These are phyloP conservation scores for Ustilago nuda DNA, from an alignment of 1,284 basidiomycete species.

Conservation along the genomic window DNA sequence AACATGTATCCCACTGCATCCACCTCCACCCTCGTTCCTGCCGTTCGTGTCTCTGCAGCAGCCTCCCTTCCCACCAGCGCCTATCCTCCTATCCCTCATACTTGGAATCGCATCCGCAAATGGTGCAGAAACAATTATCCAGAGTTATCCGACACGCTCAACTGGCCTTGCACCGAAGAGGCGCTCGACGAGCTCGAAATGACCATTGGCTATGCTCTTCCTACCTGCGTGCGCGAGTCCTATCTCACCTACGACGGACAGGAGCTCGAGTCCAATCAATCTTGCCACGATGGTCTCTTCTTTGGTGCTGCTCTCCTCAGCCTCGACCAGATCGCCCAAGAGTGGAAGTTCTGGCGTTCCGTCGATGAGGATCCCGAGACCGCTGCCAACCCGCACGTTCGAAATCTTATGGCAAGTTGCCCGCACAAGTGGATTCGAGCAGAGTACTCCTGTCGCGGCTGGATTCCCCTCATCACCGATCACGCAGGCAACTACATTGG, in stretches of 20 bases:
- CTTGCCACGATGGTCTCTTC: slow-evolving; percentile 67
- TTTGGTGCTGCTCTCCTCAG: slow-evolving; percentile 65
- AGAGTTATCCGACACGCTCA: slow-evolving; percentile 66
- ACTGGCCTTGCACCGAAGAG: slow-evolving; percentile 62
- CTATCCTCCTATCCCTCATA: slow-evolving; percentile 64
- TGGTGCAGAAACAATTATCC: slow-evolving; percentile 63
- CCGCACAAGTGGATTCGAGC: slow-evolving; percentile 90
- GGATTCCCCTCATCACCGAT: slow-evolving; percentile 94
- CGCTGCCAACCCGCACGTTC: slow-evolving; percentile 59
- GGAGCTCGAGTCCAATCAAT: slow-evolving; percentile 64
- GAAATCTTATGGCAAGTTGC: slow-evolving; percentile 80
- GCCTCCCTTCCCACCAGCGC: slow-evolving; percentile 56
- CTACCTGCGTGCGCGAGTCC: slow-evolving; percentile 64
- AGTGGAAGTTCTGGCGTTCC: slow-evolving; percentile 67
- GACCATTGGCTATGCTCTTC: slow-evolving; percentile 60
- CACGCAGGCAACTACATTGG: slow-evolving; percentile 96
- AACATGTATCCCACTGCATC: slow-evolving; percentile 57
- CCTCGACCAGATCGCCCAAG: slow-evolving; percentile 60
- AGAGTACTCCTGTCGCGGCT: slow-evolving; percentile 91
- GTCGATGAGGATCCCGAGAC: slow-evolving; percentile 66
- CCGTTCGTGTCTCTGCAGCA: slow-evolving; percentile 36
- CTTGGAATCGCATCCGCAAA: slow-evolving; percentile 62
- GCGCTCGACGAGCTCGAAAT: slow-evolving; percentile 62
- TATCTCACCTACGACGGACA: slow-evolving; percentile 65
- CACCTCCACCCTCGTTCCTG: slow-evolving; percentile 49